A percentile compares a stretch with the other conserved stretches of the same genome.
These are phyloP conservation scores for Penicillium sp. DNA, from an alignment of 2,329 filamentous ascomycete genomes.

Conservation along the genomic window DNA sequence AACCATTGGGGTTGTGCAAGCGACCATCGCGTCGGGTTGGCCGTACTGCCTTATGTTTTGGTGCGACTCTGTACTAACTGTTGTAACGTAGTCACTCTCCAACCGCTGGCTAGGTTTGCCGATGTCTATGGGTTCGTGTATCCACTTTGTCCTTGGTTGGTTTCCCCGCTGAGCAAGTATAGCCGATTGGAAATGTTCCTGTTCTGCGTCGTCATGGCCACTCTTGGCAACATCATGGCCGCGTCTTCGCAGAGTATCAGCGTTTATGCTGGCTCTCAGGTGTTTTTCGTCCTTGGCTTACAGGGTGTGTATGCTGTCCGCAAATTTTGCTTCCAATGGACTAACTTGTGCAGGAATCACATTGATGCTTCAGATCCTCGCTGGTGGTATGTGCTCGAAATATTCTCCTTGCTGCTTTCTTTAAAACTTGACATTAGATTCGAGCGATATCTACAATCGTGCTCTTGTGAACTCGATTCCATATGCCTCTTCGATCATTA, in stretches of 20 bases:
- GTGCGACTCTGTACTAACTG: background rate
- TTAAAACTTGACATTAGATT: background rate
- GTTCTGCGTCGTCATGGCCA: background rate
- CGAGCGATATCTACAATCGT: background rate
- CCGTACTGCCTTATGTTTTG: background rate
- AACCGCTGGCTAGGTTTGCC: background rate
- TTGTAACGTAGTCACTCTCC: background rate
- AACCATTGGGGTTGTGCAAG: background rate
- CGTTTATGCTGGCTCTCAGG: background rate
- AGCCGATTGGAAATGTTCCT: background rate
- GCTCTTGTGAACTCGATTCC: background rate
- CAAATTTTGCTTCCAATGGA: background rate
- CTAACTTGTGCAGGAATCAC: background rate
- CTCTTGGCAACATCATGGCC: background rate
- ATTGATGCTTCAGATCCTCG: background rate
- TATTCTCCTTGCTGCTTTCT: background rate
- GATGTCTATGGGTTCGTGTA: background rate
- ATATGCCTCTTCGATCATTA: background rate
- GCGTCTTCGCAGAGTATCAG: background rate
- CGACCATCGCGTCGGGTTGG: background rate
- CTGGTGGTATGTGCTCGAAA: background rate
- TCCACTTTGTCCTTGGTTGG: background rate
- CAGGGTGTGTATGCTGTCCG: background rate
- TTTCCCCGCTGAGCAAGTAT: background rate
- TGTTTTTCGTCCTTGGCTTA: background rate